phyloP scores from a whole-genome alignment of 2,329 filamentous ascomycete genomes.

The Coniochaeta ligniaria region DNA sequence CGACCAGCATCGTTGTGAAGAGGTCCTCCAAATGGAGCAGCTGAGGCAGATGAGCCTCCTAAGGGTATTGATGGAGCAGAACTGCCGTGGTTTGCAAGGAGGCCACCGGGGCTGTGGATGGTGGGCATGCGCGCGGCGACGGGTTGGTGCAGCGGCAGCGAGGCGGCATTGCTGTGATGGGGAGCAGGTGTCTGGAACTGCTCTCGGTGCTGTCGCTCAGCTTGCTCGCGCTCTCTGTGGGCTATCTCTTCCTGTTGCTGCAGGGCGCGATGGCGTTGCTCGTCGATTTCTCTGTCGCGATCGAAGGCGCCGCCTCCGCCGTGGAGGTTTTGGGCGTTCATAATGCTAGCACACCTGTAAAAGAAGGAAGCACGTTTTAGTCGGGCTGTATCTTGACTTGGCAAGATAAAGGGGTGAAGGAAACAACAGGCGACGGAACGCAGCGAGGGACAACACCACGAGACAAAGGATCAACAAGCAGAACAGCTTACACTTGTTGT shows the following conservation, averaged over 20 bases:
- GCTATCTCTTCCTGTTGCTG: constrained; percentile 41
- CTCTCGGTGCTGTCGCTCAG: constrained; percentile 55
- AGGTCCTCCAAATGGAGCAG: constrained; percentile 45
- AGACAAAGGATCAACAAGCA: background rate
- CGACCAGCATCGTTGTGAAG: constrained; percentile 45
- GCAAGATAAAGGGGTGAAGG: background rate
- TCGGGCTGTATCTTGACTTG: background rate
- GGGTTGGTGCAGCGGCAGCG: constrained; percentile 89
- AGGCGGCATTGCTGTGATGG: constrained; percentile 81
- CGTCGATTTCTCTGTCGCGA: constrained; percentile 41
- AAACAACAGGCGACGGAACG: background rate
- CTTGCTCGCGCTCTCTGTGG: constrained; percentile 56
- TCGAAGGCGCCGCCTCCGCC: constrained; percentile 35
- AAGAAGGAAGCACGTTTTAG: background rate
- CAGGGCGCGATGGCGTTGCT: constrained; percentile 36
- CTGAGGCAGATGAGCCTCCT: constrained; percentile 42
- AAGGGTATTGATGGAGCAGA: constrained; percentile 46
- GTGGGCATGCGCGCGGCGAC: constrained; percentile 78
- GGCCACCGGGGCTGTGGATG: constrained; percentile 86
- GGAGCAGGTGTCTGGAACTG: constrained; percentile 59
- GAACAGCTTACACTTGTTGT: background rate
- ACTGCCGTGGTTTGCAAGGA: constrained; percentile 67
- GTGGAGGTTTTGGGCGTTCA: constrained; percentile 41
- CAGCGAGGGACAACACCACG: background rate
- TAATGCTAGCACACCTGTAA: constrained; percentile 13